Evolutionary conservation across 192 early-diverging fungal genomes (phyloP).

Genomic region (Haplosporangium gracile): DNA sequence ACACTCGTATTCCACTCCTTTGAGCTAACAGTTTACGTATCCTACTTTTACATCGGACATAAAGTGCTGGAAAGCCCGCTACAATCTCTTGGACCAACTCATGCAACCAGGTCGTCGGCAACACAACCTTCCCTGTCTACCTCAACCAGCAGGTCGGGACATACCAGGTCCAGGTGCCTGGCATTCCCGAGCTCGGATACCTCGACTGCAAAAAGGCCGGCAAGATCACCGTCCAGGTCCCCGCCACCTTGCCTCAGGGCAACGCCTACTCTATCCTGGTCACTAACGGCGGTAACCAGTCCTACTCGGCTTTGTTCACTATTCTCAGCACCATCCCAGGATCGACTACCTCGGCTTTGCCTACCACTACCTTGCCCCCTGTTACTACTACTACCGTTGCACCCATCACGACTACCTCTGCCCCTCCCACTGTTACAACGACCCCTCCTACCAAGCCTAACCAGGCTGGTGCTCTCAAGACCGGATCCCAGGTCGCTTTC

Average conservation of each 20-base stretch:
- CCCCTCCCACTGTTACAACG: not conserved
- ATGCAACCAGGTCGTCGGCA: constrained; percentile 18
- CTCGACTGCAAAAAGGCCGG: constrained; percentile 37
- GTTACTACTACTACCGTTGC: not conserved
- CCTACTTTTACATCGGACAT: not conserved
- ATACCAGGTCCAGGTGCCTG: constrained; percentile 24
- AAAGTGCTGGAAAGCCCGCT: constrained; percentile 18
- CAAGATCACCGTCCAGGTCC: constrained; percentile 24
- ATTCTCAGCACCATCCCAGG: constrained; percentile 28
- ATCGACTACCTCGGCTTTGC: not conserved
- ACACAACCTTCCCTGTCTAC: constrained; percentile 36
- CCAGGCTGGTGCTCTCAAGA: constrained; percentile 11
- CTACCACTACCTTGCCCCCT: not conserved
- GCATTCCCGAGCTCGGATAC: constrained; percentile 17
- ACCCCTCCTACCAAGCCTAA: constrained; percentile 6
- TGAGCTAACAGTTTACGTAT: not conserved
- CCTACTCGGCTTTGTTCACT: constrained; percentile 33
- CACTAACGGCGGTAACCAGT: constrained; percentile 22
- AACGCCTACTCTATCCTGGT: constrained; percentile 37
- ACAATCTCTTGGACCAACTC: constrained; percentile 34
- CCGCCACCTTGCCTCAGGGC: constrained; percentile 27
- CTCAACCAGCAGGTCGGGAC: constrained; percentile 25
- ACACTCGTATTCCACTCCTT: not conserved
- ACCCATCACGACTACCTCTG: not conserved
- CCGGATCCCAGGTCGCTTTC: constrained; percentile 28